phyloP scores from a whole-genome alignment of 805 yeast genomes.

The Candida jianshihensis region DNA sequence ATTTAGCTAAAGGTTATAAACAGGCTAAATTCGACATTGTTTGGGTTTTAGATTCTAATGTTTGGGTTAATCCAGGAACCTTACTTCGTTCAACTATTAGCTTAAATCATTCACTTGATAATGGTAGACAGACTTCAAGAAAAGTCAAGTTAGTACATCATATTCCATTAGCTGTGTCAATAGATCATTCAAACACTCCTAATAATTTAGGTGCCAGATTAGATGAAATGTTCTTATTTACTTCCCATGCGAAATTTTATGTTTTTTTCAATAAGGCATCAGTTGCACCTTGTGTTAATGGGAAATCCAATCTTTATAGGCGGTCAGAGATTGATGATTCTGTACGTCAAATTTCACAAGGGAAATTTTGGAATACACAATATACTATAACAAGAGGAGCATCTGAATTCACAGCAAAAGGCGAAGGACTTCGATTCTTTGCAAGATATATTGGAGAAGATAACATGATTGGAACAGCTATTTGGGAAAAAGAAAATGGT shows the following conservation, averaged over 20 bases:
- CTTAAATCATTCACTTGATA: constrained; percentile 41
- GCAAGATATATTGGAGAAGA: constrained; percentile 86
- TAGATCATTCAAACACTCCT: constrained; percentile 12
- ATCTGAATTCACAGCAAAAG: constrained; percentile 20
- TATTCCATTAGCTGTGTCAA: constrained; percentile 58
- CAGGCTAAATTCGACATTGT: constrained; percentile 63
- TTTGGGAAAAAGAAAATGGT: constrained; percentile 65
- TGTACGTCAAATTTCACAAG: constrained; percentile 35
- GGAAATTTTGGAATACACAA: constrained; percentile 25
- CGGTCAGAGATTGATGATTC: constrained; percentile 56
- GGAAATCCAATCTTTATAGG: constrained; percentile 77
- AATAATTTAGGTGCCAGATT: constrained; percentile 49
- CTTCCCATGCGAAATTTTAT: constrained; percentile 83
- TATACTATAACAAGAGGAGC: constrained; percentile 30
- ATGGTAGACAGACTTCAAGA: constrained; percentile 35
- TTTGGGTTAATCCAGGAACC: constrained; percentile 65
- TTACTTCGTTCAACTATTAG: constrained; percentile 57
- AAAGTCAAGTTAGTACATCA: constrained; percentile 73
- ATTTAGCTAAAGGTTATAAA: constrained; percentile 72
- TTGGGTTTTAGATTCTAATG: constrained; percentile 86
- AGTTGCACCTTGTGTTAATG: constrained; percentile 86
- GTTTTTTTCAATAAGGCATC: constrained; percentile 66
- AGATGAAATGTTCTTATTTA: constrained; percentile 79
- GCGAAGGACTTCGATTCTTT: constrained; percentile 58
- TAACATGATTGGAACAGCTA: constrained; percentile 82